Base-by-base conservation (phyloP, 331 rosid species). In the Spiraea crenata region DNA sequence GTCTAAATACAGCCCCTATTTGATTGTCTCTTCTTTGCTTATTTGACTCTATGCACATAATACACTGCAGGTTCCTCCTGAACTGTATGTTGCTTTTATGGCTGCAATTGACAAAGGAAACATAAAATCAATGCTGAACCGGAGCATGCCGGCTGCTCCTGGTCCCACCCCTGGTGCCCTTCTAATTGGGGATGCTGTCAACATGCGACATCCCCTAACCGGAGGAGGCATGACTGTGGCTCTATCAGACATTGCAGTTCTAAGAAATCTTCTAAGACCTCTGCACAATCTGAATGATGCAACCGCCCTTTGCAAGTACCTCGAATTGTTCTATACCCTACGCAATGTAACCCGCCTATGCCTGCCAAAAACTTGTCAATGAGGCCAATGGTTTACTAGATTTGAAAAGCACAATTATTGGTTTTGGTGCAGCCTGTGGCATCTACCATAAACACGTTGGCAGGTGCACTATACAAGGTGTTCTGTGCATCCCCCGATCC, bases 161-260 rank as follows among this genome's bases (percentile, higher is more conserved):
- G 41, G 15, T 39, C 55, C 37, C 41, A 39, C 14, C 9, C 45
- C 77, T 0, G 77, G 77, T 62, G 77, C 70, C 19, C 47, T 73
- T 42, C 41, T 73, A 15, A 20, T 63, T 46, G 77, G 77, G 4
- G 77, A 73, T 16, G 71, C 77, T 11, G 44, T 73, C 46, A 73
- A 73, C 34, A 63, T 50, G 61, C 31, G 77, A 25, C 70, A 73
- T 54, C 70, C 77, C n/a, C 54, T 73, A 39, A 48, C 77, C 20
- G 77, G 77, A n/a, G 77, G 71, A 20, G 77, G 77, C 44, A 73
- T 73, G 77, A 73, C 71, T 13, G 77, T 73, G 10, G 71, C 77
- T 63, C 70, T 73, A 52, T 73, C 77, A 2, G 77, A 73, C 34
- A 48, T 73, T 38, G 56, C 52, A 4, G 57, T 73, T 50, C 34